phyloP scores from a whole-genome alignment of 345 rosid species.

The Citrus sp. region DNA sequence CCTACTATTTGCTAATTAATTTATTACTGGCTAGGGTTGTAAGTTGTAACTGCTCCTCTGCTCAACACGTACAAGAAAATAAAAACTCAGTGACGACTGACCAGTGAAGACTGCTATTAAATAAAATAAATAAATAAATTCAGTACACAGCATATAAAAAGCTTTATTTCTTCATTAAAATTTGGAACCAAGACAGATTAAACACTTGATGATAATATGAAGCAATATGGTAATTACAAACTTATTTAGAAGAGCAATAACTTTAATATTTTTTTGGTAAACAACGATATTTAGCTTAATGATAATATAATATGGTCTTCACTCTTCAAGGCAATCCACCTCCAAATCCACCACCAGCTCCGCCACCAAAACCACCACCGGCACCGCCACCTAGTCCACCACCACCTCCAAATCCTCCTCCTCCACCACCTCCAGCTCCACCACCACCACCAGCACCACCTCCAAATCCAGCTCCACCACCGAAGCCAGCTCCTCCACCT shows the following conservation, averaged over 20 bases:
- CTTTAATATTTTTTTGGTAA: background rate
- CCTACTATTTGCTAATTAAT: background rate
- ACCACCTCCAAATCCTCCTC: slow-evolving; percentile 24
- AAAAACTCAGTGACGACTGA: background rate
- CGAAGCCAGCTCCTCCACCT: slow-evolving; percentile 26
- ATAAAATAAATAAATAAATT: background rate
- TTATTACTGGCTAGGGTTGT: background rate
- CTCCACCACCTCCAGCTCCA: slow-evolving; percentile 32
- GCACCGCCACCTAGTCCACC: slow-evolving; percentile 32
- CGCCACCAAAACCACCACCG: slow-evolving; percentile 17
- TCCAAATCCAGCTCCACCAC: slow-evolving; percentile 28
- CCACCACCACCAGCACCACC: slow-evolving; percentile 28
- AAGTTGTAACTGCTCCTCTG: background rate
- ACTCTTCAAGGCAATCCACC: slow-evolving; percentile 32
- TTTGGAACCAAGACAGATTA: background rate
- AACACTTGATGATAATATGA: background rate
- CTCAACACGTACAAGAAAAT: background rate
- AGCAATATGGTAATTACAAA: background rate
- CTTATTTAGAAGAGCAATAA: background rate
- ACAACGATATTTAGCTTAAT: background rate
- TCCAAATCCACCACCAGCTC: slow-evolving; percentile 31
- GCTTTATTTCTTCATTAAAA: background rate
- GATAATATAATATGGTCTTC: background rate
- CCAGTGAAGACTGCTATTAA: background rate
- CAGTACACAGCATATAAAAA: too few relatives aligned